Conservation (phyloP, 129 eudicot species). For the Flaveria linearis region DNA sequence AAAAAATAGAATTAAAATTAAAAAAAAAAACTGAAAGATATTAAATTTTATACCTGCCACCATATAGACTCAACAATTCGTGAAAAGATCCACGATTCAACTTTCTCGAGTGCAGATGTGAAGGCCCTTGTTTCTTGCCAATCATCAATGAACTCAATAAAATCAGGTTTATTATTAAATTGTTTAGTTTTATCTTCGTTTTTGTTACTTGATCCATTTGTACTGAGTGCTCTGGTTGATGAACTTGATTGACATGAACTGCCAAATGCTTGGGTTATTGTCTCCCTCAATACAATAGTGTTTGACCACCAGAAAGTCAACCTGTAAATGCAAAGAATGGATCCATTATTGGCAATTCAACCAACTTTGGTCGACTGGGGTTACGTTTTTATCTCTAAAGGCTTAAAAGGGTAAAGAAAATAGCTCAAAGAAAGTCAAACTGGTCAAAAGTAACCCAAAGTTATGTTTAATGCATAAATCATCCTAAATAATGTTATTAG, state of each 20-base stretch:
- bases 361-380: neutral
- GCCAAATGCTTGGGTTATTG: constrained; percentile 79
- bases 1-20: too few species aligned
- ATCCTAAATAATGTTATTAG: neutral
- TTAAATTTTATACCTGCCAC: constrained; percentile 78
- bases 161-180: constrained; percentile 47
- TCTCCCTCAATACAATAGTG: constrained; percentile 82
- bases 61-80: constrained; percentile 93
- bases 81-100: constrained; percentile 95
- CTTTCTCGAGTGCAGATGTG: constrained; percentile 82
- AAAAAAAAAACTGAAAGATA: neutral
- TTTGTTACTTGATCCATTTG: constrained; percentile 47
- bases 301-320: constrained; percentile 94
- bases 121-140: constrained; percentile 92
- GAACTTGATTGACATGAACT: constrained; percentile 66
- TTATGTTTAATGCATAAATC: neutral
- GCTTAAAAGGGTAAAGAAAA: neutral
- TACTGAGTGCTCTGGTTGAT: constrained; percentile 39
- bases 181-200: constrained; percentile 55
- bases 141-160: constrained; percentile 71
- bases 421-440: neutral
- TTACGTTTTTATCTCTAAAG: neutral
- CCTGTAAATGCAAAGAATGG: constrained; percentile 41
- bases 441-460: neutral
- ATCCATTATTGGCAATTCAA: neutral